Percentiles rank a stretch among this genome's conserved stretches.
These are phyloP conservation scores for Mortierella sp. DNA, from an alignment of 371 early-diverging fungal genomes.

Conservation along the genomic window DNA sequence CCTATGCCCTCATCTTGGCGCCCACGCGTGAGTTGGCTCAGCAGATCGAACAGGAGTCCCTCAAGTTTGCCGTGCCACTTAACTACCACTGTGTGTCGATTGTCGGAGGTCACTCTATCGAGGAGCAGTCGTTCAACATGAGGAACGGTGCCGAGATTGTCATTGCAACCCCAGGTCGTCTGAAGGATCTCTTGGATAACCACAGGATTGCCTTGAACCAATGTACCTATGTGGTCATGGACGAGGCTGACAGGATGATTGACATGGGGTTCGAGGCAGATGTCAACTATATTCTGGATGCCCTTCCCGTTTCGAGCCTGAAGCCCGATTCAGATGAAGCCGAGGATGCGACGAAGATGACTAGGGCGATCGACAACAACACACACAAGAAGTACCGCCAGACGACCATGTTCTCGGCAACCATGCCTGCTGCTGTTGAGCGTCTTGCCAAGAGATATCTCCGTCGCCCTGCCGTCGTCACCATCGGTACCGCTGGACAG, in stretches of 20 bases:
- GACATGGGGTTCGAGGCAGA: constrained; percentile 98
- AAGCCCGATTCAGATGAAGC: constrained; percentile 89
- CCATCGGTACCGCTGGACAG: constrained; percentile 97
- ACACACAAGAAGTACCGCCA: constrained; percentile 84
- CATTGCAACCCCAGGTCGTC: constrained; percentile 98
- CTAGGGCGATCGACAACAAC: constrained; percentile 49
- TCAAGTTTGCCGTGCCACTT: constrained; percentile 87
- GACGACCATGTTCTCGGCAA: constrained; percentile 99
- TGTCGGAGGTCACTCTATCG: constrained; percentile 94
- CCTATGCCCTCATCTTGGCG: constrained; percentile 93
- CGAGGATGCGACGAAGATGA: constrained; percentile 65
- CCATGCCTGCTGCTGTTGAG: constrained; percentile 98
- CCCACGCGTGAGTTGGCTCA: constrained; percentile 98
- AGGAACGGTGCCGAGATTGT: constrained; percentile 94
- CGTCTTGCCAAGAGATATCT: constrained; percentile 93
- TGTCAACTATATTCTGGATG: constrained; percentile 94
- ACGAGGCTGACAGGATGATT: constrained; percentile 98
- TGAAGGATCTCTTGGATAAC: constrained; percentile 89
- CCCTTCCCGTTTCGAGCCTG: constrained; percentile 89
- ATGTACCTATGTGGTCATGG: constrained; percentile 95
- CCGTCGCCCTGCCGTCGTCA: constrained; percentile 94
- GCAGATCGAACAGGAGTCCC: constrained; percentile 92
- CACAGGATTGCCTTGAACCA: constrained; percentile 87
- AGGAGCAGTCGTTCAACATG: constrained; percentile 87
- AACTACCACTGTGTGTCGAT: constrained; percentile 90